A percentile compares a stretch with the other conserved stretches of the same genome.
Conservation (phyloP, 495 filamentous ascomycete genomes). For the Sporormia fimetaria region DNA sequence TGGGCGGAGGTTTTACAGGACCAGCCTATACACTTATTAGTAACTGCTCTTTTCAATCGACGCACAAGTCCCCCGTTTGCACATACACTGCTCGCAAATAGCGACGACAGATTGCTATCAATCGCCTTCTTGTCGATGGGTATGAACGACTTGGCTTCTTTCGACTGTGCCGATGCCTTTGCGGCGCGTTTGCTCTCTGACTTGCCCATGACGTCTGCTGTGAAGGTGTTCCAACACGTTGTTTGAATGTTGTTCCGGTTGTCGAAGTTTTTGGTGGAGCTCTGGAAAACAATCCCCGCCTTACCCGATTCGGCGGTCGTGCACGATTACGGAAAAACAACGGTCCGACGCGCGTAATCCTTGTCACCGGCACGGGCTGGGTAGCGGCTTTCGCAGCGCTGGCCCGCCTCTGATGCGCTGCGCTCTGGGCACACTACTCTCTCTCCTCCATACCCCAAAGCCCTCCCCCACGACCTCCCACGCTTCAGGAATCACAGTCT, state of each 20-base stretch:
- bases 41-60: not conserved
- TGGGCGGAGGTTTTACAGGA: constrained; percentile 20
- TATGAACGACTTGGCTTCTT: constrained; percentile 4
- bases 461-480: not conserved
- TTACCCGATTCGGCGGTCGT: not conserved
- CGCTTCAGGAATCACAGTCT: too few species aligned
- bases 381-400: too few species aligned
- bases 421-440: too few species aligned
- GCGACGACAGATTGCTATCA: constrained; percentile 63
- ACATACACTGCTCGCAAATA: constrained; percentile 75
- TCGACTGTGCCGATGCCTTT: not conserved
- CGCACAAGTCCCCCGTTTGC: constrained; percentile 1
- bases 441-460: constrained; percentile 3
- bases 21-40: constrained; percentile 12
- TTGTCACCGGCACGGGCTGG: too few species aligned
- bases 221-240: not conserved
- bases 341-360: not conserved
- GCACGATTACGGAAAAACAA: not conserved
- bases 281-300: not conserved
- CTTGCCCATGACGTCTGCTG: constrained; percentile 13
- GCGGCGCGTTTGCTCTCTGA: constrained; percentile 10
- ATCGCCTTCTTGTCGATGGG: constrained; percentile 32
- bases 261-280: constrained; percentile 20
- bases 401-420: too few species aligned
- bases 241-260: too few species aligned